Evolutionary conservation across 139 green algal species (phyloP), one percentile per base, ranked within the genome.

Genomic region (Marvania coccoides): DNA sequence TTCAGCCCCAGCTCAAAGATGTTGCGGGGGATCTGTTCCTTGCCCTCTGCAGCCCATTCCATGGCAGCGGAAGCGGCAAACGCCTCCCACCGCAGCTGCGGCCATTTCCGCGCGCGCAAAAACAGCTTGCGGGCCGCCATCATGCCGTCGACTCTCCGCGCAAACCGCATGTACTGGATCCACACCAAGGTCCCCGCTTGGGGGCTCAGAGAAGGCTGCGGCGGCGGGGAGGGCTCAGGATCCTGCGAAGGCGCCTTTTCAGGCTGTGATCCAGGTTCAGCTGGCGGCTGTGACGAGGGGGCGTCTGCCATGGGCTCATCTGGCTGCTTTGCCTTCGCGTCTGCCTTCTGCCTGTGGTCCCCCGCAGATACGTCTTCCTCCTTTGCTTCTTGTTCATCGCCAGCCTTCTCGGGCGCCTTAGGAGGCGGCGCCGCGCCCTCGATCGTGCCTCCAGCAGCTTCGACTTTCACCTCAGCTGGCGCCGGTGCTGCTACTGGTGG

Each of bases 1-100:
- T 93, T 86, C 34, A 97, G 75, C 1, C 91, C 91, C 74, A 94
- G 81, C 73, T 97, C 92, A 63, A 95, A 95, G 56, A 97, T 92
- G 67, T 95, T 93, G 37, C 85, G 79, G 3, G 91, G 86, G 5
- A 93, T 83, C 26, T 69, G 71, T 15, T 88, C 83, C 10, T 87
- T 83, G 46, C 74, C 67, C 38, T 82, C 81, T 29, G 74, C 62
- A 10, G 65, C 61, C 85, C 87, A 95, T 79, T 97, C 91, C 69
- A 97, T 75, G 19, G 83, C 53, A 0, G 91, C 91, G 0, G 78
- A 80, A 4, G 85, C 87, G 0, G 81, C 85, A 67, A 90, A 97
- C 34, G 96, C 78, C 71, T 95, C 83, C 85, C 91, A 95, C 8
- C 79, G 63, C 57, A 80, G 79, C 3, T 37, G 60, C 2, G 65